phyloP scores from a whole-genome alignment of 345 rosid genomes.

The Aethionema arabicum region DNA sequence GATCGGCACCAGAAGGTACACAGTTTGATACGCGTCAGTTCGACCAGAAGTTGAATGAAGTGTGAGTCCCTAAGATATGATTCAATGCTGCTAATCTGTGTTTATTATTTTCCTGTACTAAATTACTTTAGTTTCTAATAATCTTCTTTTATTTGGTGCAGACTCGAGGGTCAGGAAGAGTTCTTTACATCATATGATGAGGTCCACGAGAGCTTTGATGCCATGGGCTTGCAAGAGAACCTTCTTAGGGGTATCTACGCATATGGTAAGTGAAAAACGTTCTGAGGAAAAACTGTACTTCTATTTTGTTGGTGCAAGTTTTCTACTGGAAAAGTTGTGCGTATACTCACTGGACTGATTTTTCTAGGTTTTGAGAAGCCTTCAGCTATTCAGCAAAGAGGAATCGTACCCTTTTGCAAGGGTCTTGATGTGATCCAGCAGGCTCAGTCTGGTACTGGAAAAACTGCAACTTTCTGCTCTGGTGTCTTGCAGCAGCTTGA shows the following conservation, averaged over 20 bases:
- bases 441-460: constrained; percentile 86
- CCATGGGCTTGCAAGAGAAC: constrained; percentile 50
- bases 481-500: constrained; percentile 79
- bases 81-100: background rate
- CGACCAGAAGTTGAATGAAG: constrained; percentile 43
- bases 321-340: background rate
- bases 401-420: constrained; percentile 73
- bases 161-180: constrained; percentile 44
- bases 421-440: constrained; percentile 85
- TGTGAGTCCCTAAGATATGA: constrained; percentile 31
- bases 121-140: background rate
- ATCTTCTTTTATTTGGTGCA: constrained; percentile 6
- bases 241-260: constrained; percentile 54
- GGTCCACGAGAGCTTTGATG: constrained; percentile 49
- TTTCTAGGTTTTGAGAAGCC: constrained; percentile 69
- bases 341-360: background rate
- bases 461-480: constrained; percentile 80
- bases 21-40: constrained; percentile 45
- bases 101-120: too few species aligned
- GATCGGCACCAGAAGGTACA: constrained; percentile 40
- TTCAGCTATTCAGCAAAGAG: constrained; percentile 83
- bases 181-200: constrained; percentile 47
- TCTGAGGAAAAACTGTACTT: background rate
- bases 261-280: constrained; percentile 34
- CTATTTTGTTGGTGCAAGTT: background rate